Evolutionary conservation across 139 green algal species (phyloP).

Genomic region (Chlorella sp.): DNA sequence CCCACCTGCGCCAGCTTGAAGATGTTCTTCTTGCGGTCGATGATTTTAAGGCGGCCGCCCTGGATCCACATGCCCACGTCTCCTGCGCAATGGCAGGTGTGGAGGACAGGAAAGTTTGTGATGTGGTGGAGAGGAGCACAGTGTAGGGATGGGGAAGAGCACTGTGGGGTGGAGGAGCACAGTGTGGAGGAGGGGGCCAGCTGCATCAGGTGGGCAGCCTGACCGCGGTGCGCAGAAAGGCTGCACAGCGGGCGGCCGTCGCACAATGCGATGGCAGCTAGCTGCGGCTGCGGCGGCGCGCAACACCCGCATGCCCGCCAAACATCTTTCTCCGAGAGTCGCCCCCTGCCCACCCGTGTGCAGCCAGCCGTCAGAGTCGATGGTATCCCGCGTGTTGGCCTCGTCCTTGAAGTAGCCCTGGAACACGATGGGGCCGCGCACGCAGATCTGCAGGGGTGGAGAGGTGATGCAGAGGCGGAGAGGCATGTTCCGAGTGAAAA

Average conservation of each 20-base stretch:
- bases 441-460: conserved; percentile 78
- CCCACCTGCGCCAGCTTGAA: conserved; percentile 91
- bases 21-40: conserved; percentile 97
- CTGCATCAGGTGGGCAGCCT: no score
- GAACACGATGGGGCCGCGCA: conserved; percentile 94
- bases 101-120: background rate
- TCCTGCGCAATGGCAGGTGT: conserved; percentile 4
- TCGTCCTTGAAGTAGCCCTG: conserved; percentile 87
- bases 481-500: no score
- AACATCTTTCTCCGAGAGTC: no score
- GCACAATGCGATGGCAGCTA: no score
- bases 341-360: conserved; percentile 85
- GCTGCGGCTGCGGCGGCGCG: no score
- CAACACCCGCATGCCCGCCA: no score
- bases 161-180: no score
- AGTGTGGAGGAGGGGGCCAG: no score
- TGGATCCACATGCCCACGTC: conserved; percentile 41
- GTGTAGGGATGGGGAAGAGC: background rate
- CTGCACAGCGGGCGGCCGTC: no score
- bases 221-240: no score
- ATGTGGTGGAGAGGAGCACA: background rate
- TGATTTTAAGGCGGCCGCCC: conserved; percentile 94
- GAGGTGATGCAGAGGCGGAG: no score
- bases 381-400: conserved; percentile 79
- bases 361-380: conserved; percentile 95